Evolutionary conservation across 805 yeast species (phyloP).

Genomic region (Candida stauntonica): DNA sequence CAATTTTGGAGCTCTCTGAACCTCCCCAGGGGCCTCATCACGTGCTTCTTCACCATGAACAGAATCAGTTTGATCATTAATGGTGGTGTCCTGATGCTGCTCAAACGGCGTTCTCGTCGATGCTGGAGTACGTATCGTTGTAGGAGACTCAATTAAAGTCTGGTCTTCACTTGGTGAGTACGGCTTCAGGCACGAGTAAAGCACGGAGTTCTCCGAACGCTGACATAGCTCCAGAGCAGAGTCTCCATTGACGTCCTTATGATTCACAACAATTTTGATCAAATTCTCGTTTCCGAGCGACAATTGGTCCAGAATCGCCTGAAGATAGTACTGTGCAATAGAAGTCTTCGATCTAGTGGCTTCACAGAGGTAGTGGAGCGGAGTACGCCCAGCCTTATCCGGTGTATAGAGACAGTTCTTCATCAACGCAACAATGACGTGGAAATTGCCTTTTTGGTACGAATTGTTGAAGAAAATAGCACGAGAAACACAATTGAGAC

Average conservation of each 20-base stretch:
- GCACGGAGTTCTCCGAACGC: constrained; percentile 43
- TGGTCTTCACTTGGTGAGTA: constrained; percentile 14
- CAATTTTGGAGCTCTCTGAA: constrained; percentile 22
- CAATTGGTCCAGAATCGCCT: constrained; percentile 41
- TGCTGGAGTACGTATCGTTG: constrained; percentile 2
- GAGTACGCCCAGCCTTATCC: constrained; percentile 67
- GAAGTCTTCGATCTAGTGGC: constrained; percentile 45
- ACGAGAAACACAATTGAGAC: constrained; percentile 68
- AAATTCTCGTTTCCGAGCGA: constrained; percentile 37
- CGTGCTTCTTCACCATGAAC: constrained; percentile 7
- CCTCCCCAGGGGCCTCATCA: constrained; percentile 4
- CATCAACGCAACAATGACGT: constrained; percentile 52
- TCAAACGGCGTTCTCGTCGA: neutral
- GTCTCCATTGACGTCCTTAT: constrained; percentile 78
- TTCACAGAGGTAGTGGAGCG: constrained; percentile 64
- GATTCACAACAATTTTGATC: constrained; percentile 59
- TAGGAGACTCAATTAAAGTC: constrained; percentile 1
- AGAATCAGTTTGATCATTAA: constrained; percentile 7
- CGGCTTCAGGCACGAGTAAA: constrained; percentile 37
- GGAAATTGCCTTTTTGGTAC: constrained; percentile 56
- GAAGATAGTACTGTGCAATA: constrained; percentile 53
- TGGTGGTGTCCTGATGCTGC: constrained; percentile 3
- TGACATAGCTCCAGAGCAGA: constrained; percentile 82
- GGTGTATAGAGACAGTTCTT: constrained; percentile 67
- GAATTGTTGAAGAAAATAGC: constrained; percentile 70